Conservation (phyloP, 345 rosid genomes). For the Corchorus capsularis region DNA sequence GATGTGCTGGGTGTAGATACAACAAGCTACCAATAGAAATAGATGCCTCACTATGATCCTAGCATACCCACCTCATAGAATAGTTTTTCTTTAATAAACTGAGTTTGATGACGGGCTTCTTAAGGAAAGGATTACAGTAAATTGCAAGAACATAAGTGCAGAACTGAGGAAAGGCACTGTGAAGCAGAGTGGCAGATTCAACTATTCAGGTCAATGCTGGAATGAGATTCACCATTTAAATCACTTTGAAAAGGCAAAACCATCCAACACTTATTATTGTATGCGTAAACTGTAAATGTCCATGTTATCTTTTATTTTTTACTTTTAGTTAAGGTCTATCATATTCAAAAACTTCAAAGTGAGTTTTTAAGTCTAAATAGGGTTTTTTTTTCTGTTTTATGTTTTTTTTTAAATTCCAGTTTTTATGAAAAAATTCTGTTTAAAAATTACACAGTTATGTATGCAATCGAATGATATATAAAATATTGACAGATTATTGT, state of each 20-base stretch:
- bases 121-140: neutral
- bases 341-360: neutral
- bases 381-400: too few species aligned
- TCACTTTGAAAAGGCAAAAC: neutral
- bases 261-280: neutral
- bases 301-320: neutral
- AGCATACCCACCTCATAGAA: neutral
- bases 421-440: neutral
- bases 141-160: neutral
- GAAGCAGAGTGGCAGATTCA: neutral
- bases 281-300: neutral
- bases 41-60: neutral
- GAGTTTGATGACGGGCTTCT: neutral
- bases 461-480: neutral
- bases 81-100: neutral
- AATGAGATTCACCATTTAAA: neutral
- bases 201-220: neutral
- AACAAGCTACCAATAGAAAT: neutral
- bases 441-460: neutral
- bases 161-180: neutral
- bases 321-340: too few species aligned
- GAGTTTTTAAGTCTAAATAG: neutral
- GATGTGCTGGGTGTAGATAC: neutral
- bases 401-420: neutral
- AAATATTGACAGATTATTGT: neutral